phyloP scores from a whole-genome alignment of 495 filamentous ascomycete species.

The Pyrenopolyporus hunteri region DNA sequence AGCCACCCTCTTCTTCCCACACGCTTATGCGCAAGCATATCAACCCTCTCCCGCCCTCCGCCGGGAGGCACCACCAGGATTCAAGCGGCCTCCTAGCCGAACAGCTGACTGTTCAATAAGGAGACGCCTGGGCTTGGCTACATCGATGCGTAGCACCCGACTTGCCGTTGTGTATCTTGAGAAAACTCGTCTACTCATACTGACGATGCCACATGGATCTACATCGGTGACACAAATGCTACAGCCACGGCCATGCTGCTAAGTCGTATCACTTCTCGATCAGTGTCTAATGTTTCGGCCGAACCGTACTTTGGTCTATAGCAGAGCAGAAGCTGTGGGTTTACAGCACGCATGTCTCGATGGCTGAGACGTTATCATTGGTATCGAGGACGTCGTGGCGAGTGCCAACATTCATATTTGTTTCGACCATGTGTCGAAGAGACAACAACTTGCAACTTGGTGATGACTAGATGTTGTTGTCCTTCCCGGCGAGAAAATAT shows the following conservation, averaged over 20 bases:
- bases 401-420: slow-evolving; percentile 9
- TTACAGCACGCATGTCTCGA: slow-evolving; percentile 27
- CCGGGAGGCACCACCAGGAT: slow-evolving; percentile 1
- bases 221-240: slow-evolving; percentile 20
- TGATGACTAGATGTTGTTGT: too few species aligned
- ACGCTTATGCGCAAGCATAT: background rate
- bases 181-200: slow-evolving; percentile 25
- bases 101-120: slow-evolving; percentile 17
- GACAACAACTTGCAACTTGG: background rate
- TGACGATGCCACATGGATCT: slow-evolving; percentile 9
- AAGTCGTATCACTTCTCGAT: background rate
- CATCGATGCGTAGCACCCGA: slow-evolving; percentile 19
- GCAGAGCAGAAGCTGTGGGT: slow-evolving; percentile 5
- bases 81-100: slow-evolving; percentile 11
- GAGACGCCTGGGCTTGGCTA: slow-evolving; percentile 8
- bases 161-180: slow-evolving; percentile 20
- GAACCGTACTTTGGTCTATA: slow-evolving; percentile 27
- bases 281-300: slow-evolving; percentile 34
- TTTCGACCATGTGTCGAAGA: background rate
- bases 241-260: background rate
- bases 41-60: background rate
- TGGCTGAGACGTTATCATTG: background rate
- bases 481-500: too few species aligned
- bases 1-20: slow-evolving; percentile 25
- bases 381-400: slow-evolving; percentile 20